These are phyloP conservation scores for Ceratobasidium sp. DNA, from an alignment of 1,284 basidiomycete species.

Conservation along the genomic window DNA sequence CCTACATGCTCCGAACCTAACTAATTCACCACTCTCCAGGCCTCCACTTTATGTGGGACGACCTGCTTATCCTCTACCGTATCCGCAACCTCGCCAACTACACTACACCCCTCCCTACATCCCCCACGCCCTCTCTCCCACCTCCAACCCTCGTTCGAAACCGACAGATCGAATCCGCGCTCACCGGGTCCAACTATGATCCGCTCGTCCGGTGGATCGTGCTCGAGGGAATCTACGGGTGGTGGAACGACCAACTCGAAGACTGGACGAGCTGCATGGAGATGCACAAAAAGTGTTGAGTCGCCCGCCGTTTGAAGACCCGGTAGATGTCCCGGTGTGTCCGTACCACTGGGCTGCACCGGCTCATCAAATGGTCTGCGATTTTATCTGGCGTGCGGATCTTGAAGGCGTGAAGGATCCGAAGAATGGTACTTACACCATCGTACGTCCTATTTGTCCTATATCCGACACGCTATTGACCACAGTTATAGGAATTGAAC, in stretches of 20 bases:
- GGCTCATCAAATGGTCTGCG: constrained; percentile 83
- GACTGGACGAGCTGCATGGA: constrained; percentile 65
- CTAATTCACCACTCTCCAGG: constrained; percentile 64
- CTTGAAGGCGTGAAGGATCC: constrained; percentile 55
- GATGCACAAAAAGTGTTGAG: constrained; percentile 48
- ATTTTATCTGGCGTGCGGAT: constrained; percentile 79
- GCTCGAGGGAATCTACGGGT: constrained; percentile 79
- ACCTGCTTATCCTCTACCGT: constrained; percentile 81
- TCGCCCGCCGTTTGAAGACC: constrained; percentile 21
- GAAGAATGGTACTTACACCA: background rate
- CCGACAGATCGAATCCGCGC: constrained; percentile 71
- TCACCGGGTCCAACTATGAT: constrained; percentile 89
- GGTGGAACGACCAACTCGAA: constrained; percentile 71
- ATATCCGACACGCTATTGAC: background rate
- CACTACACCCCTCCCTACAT: constrained; percentile 70
- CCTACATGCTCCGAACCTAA: too few relatives aligned
- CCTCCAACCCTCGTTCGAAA: constrained; percentile 12
- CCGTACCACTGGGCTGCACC: constrained; percentile 81
- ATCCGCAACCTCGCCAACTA: constrained; percentile 86
- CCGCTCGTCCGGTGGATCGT: constrained; percentile 88
- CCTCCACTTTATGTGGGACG: constrained; percentile 90
- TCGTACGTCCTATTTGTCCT: background rate
- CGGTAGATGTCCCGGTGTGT: constrained; percentile 67
- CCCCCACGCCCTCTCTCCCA: constrained; percentile 38
- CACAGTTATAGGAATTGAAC: constrained; percentile 74